phyloP scores from a whole-genome alignment of 495 filamentous ascomycete species.

The Penicillium maclennaniae region DNA sequence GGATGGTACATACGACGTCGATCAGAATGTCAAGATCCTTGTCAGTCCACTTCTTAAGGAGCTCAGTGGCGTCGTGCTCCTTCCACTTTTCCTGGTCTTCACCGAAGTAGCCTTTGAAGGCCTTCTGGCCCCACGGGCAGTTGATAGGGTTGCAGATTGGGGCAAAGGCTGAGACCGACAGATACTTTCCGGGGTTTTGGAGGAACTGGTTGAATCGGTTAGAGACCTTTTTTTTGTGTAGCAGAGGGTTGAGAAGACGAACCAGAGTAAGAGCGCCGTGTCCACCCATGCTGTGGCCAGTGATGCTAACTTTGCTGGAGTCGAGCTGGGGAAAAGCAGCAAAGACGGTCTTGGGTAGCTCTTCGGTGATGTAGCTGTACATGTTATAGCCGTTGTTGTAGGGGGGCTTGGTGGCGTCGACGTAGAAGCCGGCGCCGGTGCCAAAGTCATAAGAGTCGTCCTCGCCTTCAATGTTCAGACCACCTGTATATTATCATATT shows the following conservation, averaged over 20 bases:
- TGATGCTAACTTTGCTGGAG: constrained; percentile 65
- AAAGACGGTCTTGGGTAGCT: constrained; percentile 77
- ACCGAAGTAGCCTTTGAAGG: constrained; percentile 85
- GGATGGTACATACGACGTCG: constrained; percentile 60
- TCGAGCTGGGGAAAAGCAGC: constrained; percentile 64
- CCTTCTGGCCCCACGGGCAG: constrained; percentile 94
- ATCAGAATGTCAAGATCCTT: constrained; percentile 70
- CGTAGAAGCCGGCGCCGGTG: constrained; percentile 86
- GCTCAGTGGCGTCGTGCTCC: constrained; percentile 87
- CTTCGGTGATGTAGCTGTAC: constrained; percentile 82
- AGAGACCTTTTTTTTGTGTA: background rate
- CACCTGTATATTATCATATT: constrained; percentile 37
- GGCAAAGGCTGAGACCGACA: constrained; percentile 82
- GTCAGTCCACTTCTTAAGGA: constrained; percentile 67
- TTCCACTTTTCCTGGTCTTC: constrained; percentile 72
- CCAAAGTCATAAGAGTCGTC: constrained; percentile 89
- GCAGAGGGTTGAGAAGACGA: constrained; percentile 2
- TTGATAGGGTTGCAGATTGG: constrained; percentile 84
- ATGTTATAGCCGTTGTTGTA: constrained; percentile 79
- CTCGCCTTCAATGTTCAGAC: constrained; percentile 73
- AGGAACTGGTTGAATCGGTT: constrained; percentile 54
- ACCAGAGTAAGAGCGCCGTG: constrained; percentile 88
- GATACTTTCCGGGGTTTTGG: constrained; percentile 84
- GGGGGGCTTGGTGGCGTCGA: constrained; percentile 76
- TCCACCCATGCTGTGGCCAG: constrained; percentile 93